Evolutionary conservation across 2,329 filamentous ascomycete genomes (phyloP).

Genomic region (Ophiostoma quercus): DNA sequence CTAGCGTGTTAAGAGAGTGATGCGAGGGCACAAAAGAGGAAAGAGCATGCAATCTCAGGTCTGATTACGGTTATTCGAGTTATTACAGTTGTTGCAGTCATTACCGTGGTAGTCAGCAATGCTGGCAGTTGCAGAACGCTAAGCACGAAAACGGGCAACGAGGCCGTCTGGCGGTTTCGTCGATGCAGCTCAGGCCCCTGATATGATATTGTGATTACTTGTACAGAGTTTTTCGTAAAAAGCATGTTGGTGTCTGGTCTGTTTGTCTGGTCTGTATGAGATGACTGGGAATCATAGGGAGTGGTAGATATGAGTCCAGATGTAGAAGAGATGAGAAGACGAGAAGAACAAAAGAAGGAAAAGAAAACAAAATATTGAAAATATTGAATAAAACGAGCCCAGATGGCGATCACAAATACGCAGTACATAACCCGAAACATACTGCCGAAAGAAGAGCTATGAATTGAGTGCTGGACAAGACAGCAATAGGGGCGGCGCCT

Average conservation of each 20-base stretch:
- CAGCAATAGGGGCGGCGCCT: background rate
- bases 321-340: background rate
- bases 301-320: too few relatives aligned
- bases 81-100: background rate
- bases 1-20: background rate
- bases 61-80: background rate
- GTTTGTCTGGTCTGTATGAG: too few relatives aligned
- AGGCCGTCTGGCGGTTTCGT: constrained; percentile 8
- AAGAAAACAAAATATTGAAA: background rate
- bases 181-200: background rate
- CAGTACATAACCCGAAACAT: background rate
- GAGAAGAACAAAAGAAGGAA: background rate
- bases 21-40: constrained; percentile 6
- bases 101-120: background rate
- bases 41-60: constrained; percentile 1
- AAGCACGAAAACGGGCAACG: constrained; percentile 9
- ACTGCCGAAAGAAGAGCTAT: background rate
- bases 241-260: too few relatives aligned
- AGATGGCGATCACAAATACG: background rate
- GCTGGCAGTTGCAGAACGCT: constrained; percentile 7
- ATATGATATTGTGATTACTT: background rate
- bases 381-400: background rate
- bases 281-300: too few relatives aligned
- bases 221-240: too few relatives aligned
- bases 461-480: background rate